Base-by-base conservation (phyloP, 192 early-diverging fungal species). In the Backusella westeae region DNA sequence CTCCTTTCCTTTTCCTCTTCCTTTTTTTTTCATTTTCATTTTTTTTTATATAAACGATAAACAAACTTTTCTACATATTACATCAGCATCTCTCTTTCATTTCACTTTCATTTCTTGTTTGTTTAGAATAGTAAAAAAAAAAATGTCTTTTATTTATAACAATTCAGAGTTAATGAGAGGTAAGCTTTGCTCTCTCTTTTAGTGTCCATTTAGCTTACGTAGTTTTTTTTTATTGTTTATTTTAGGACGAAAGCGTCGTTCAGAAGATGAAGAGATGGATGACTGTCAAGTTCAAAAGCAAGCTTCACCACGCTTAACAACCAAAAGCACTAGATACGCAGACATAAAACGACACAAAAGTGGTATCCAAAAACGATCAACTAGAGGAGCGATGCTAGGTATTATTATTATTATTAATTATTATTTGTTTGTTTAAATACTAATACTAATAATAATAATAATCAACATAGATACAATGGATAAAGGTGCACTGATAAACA, bases 401-500 rank as follows among this genome's bases (percentile, higher is more conserved):
- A 74, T 49, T n/a, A n/a, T 19, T 44, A 4, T 44, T 15, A 17
- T 44, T 44, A 44, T 44, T 3, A 17, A 32, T 32, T 3, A 32
- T 44, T 44, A 5, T 44, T 44, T 39, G 10, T 39, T 39, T 17
- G 4, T 44, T 52, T 56, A 35, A 19, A 53, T 46, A 29, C 29
- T 39, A 49, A 76, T 23, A 23, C 23, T 23, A 23, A 23, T 23
- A 23, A 23, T 23, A 23, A 23, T 36, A 44, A 32, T 3, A 32
- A 0, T 32, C 32, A 34, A 39, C 29, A n/a, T 63, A 86, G 85
- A 80, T 34, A 86, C 83, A 0, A 85, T 96, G 19, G 88, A 90
- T 76, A 90, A 92, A 73, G 83, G 90, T 21, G 89, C 91, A 56
- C 85, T 99, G 63, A 83, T 96, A 21, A 74, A 77, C 66, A 85